Percentiles rank a stretch among this genome's conserved stretches.
Conservation (phyloP, 208 protist genomes). For the Trypanosoma avium region DNA sequence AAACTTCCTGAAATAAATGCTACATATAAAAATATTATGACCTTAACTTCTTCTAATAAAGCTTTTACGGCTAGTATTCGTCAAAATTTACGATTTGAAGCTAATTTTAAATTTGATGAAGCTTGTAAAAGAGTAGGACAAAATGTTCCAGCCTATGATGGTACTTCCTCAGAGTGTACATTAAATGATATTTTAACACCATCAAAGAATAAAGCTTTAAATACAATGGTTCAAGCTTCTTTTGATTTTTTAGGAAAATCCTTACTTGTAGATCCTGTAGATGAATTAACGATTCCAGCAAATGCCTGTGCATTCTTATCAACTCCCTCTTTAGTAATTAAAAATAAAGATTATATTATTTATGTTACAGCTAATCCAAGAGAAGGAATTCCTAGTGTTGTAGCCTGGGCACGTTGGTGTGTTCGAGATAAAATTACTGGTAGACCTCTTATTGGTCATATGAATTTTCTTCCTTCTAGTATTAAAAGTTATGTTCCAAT, state of each 20-base stretch:
- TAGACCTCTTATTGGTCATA: slow-evolving; percentile 47
- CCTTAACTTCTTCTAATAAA: not conserved
- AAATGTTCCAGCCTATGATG: slow-evolving; percentile 12
- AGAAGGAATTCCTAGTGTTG: not conserved
- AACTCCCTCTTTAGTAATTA: slow-evolving; percentile 7
- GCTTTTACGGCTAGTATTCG: not conserved
- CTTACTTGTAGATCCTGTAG: slow-evolving; percentile 31
- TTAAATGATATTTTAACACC: slow-evolving; percentile 39
- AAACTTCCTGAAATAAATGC: not conserved
- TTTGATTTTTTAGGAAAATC: slow-evolving; percentile 27
- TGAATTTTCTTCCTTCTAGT: slow-evolving; percentile 63
- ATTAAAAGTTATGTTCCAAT: slow-evolving; percentile 11
- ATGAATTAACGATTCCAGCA: slow-evolving; percentile 13
- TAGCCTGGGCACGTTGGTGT: slow-evolving; percentile 46
- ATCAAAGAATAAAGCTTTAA: slow-evolving; percentile 22
- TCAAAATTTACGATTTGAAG: slow-evolving; percentile 32
- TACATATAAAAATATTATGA: not conserved
- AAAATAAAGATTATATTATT: slow-evolving; percentile 44
- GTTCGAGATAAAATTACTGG: slow-evolving; percentile 11
- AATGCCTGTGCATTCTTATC: slow-evolving; percentile 20
- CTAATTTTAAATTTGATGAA: slow-evolving; percentile 15
- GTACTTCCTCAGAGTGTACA: slow-evolving; percentile 22
- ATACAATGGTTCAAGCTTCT: slow-evolving; percentile 20
- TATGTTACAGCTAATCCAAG: slow-evolving; percentile 40
- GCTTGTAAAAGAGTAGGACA: slow-evolving; percentile 30